Evolutionary conservation across 768 basidiomycete species (phyloP), one percentile per base, ranked within the genome.

Genomic region (Kwoniella bestiolae): DNA sequence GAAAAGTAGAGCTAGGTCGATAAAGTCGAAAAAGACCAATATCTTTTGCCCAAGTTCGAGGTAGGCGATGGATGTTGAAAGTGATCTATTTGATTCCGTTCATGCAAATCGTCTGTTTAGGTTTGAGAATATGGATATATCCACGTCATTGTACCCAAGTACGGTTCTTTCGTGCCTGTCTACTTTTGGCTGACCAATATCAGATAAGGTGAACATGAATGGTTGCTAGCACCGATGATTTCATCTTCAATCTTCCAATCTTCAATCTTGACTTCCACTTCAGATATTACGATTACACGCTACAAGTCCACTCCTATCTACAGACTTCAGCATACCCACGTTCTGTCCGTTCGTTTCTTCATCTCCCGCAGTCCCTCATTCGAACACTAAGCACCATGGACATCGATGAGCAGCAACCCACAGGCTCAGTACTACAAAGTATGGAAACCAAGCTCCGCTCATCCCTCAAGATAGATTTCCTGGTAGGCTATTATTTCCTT

Each of bases 381-480:
- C n/a, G n/a, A n/a, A n/a, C n/a, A n/a, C n/a, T n/a, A n/a, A n/a
- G n/a, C 49, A 51, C 21, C 5, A 65, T 65, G 63, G 56, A 58
- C 35, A 50, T 58, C 14, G 63, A 58, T 25, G 63, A 65, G 45
- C 50, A 51, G 35, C 34, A 23, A 6, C 18, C 34, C 44, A 6
- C 18, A 46, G 25, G 21, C 16, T 35, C 59, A 2, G 50, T 72
- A 21, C 57, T 62, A 16, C 25, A 65, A 50, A 45, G 52, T 53
- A 75, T 77, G 64, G 73, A 77, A 50, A 55, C 61, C 25, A 75
- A 75, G 41, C 60, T 77, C 2, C 44, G 72, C 46, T 66, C 69
- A 2, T 61, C 49, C 2, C 32, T 77, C 35, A 63, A 67, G 23
- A 60, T 77, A 6, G 71, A 73, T n/a, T 66, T 73, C 49, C 62